These are phyloP conservation scores for Ammopiptanthus mongolicus DNA, from an alignment of 306 rosid genomes.

Conservation along the genomic window DNA sequence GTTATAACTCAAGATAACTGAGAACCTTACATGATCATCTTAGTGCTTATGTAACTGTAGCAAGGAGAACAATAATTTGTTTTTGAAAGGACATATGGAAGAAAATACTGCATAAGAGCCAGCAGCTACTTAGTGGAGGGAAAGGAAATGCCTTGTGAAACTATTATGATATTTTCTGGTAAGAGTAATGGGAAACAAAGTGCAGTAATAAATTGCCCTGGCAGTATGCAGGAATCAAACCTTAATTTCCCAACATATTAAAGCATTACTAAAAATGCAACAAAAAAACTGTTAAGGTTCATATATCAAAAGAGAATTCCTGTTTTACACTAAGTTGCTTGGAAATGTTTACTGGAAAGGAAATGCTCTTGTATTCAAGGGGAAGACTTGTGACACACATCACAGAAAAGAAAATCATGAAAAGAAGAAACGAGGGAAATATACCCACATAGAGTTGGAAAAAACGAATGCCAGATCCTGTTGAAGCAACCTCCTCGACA, in stretches of 20 bases:
- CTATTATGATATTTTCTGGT: background rate
- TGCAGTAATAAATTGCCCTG: background rate
- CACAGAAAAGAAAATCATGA: background rate
- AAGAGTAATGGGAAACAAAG: background rate
- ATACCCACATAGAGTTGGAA: conserved; percentile 78
- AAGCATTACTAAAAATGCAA: background rate
- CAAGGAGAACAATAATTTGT: background rate
- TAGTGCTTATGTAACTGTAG: background rate
- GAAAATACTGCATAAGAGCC: background rate
- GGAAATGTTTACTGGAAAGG: background rate
- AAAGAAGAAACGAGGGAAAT: background rate
- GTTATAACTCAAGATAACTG: background rate
- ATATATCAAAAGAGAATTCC: background rate
- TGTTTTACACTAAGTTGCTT: conserved; percentile 1
- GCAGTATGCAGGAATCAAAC: background rate
- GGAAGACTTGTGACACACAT: background rate
- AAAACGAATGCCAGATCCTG: conserved; percentile 95
- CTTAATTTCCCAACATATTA: background rate
- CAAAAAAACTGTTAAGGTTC: background rate
- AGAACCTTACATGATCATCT: background rate
- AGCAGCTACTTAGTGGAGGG: background rate
- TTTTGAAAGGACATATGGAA: background rate
- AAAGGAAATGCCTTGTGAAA: conserved; percentile 2
- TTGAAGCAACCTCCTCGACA: conserved; percentile 95
- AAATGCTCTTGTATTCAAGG: background rate